phyloP scores from a whole-genome alignment of 306 rosid species.

The Vigna reflexopilosa region DNA sequence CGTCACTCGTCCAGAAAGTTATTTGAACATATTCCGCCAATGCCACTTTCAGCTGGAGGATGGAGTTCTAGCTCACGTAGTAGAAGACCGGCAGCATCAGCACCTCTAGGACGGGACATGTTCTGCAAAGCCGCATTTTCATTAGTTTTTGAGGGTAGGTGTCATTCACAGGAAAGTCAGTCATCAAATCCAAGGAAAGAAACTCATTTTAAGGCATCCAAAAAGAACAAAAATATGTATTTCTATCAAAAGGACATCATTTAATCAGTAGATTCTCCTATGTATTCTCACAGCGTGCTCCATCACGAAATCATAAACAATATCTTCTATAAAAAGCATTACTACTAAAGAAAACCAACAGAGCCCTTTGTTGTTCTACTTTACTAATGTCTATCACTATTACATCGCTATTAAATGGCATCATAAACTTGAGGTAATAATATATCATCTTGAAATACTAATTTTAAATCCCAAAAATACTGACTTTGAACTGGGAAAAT shows the following conservation, averaged over 20 bases:
- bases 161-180: conserved; percentile 12
- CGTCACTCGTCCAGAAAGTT: no score
- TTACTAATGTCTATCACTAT: conserved; percentile 12
- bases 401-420: conserved; percentile 6
- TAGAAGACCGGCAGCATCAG: conserved; percentile 93
- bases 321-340: conserved; percentile 3
- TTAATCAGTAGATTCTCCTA: conserved; percentile 14
- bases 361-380: conserved; percentile 12
- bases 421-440: conserved; percentile 27
- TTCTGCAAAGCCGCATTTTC: conserved; percentile 54
- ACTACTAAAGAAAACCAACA: conserved; percentile 16
- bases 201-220: conserved; percentile 33
- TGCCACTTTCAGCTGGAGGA: conserved; percentile 99
- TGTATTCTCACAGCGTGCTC: conserved; percentile 11
- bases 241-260: conserved; percentile 13
- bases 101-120: conserved; percentile 97
- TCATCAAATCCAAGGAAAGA: conserved; percentile 1
- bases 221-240: conserved; percentile 6
- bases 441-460: conserved; percentile 21
- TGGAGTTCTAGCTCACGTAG: conserved; percentile 94
- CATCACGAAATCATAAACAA: conserved; percentile 25
- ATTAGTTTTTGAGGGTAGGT: conserved; percentile 24
- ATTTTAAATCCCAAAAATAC: conserved; percentile 26
- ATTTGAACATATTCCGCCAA: conserved; percentile 68
- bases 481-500: conserved; percentile 23